Evolutionary conservation across 768 basidiomycete species (phyloP), one percentile per base, ranked within the genome.

Genomic region (Termitomyces sp.): DNA sequence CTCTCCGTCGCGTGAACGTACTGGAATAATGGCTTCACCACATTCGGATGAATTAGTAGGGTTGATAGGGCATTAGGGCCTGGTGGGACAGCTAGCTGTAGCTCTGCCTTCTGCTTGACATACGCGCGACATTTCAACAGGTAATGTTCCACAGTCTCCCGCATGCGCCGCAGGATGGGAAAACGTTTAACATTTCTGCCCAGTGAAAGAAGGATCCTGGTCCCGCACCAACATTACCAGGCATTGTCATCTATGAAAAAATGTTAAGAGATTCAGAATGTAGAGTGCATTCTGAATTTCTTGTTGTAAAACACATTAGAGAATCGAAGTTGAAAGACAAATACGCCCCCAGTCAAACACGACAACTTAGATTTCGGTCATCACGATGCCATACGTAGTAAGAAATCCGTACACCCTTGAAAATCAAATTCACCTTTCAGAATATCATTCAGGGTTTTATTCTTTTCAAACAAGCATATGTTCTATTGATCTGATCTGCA

Each of bases 401-500:
- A 4, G 2, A 46, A 1, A 44, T n/a, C 1, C 80, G 63, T 59
- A 82, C 79, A 88, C 44, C 89, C 90, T 72, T 87, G 87, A 76
- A 91, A 92, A 14, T 84, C 89, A 53, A 79, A 80, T 69, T 92
- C 86, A 37, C 75, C 71, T 72, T 92, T 92, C 56, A 92, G 74
- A 21, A 92, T 76, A 54, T 83, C 81, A 67, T 90, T 90, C 63
- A 90, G 63, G 44, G 82, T 77, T 58, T 82, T 82, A 68, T 84
- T 77, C 63, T 90, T 89, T 66, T 90, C 84, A n/a, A n/a, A 69
- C 89, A 91, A 0, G 90, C 87, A 62, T 83, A 90, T 0, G 86
- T 86, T 35, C 80, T 80, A 62, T 90, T 89, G 61, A 89, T 69
- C 44, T 82, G 70, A 64, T 89, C 86, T 88, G 57, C n/a, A 21